Conservation (phyloP, 1,284 basidiomycete genomes). For the Irpex sp. region DNA sequence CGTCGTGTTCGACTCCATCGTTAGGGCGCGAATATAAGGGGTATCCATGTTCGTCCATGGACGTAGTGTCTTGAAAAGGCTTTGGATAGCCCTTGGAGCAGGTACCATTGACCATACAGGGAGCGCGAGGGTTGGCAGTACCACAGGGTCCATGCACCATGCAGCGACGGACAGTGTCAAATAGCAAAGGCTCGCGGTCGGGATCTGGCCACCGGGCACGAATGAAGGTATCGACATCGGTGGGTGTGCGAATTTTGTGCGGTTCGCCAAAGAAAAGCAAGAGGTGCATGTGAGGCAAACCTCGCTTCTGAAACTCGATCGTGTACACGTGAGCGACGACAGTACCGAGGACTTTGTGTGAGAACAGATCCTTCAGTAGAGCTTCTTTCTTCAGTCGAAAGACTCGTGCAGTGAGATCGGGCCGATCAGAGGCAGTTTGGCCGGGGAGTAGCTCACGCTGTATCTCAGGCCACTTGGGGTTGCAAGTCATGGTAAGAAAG, state of each 20-base stretch:
- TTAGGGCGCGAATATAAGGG: conserved; percentile 30
- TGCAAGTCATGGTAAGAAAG: conserved; percentile 44
- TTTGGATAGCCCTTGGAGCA: conserved; percentile 41
- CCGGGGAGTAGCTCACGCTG: conserved; percentile 30
- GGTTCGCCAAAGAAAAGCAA: conserved; percentile 32
- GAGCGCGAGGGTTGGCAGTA: conserved; percentile 23
- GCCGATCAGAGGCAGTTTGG: conserved; percentile 35
- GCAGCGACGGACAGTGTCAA: conserved; percentile 23
- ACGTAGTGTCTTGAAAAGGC: conserved; percentile 27
- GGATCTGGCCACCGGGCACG: conserved; percentile 39
- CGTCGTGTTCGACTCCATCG: conserved; percentile 25
- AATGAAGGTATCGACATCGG: conserved; percentile 34
- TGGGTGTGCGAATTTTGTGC: conserved; percentile 26
- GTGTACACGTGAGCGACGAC: conserved; percentile 33
- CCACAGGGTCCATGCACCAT: conserved; percentile 49
- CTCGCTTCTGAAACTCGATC: conserved; percentile 48
- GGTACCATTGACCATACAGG: conserved; percentile 35
- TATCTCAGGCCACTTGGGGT: conserved; percentile 43
- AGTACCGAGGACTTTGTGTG: conserved; percentile 29
- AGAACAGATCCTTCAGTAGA: conserved; percentile 31
- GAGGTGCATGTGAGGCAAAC: conserved; percentile 43
- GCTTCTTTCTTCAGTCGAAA: conserved; percentile 38
- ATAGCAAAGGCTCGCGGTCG: conserved; percentile 30
- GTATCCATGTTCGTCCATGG: conserved; percentile 32
- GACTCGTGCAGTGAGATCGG: conserved; percentile 40